Conservation (phyloP, 192 early-diverging fungal species). For the Coemansia sp. region DNA sequence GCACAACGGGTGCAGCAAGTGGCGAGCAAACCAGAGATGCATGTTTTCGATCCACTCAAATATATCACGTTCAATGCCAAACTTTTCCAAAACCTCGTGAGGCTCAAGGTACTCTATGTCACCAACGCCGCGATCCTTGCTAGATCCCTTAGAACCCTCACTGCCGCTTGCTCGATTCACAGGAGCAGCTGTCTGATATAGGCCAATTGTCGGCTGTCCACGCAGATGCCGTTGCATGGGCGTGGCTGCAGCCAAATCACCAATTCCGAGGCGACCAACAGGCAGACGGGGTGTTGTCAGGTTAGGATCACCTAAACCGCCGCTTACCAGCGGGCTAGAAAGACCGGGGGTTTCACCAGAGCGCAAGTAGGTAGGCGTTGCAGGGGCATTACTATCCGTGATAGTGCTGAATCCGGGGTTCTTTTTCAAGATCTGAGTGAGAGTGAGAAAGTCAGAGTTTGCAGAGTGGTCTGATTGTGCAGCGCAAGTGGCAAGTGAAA, state of each 20-base stretch:
- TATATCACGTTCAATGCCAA: conserved; percentile 40
- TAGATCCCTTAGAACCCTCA: conserved; percentile 28
- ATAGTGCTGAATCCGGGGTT: conserved; percentile 25
- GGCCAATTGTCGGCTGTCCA: conserved; percentile 36
- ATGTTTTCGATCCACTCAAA: conserved; percentile 51
- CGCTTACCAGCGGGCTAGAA: conserved; percentile 1
- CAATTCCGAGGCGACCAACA: conserved; percentile 17
- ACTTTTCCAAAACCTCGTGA: conserved; percentile 44
- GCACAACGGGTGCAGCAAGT: conserved; percentile 44
- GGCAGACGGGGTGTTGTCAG: conserved; percentile 39
- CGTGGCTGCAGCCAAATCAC: conserved; percentile 26
- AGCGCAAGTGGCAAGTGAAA: conserved; percentile 5
- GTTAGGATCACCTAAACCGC: conserved; percentile 7
- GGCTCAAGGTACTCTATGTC: conserved; percentile 51
- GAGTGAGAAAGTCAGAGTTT: conserved; percentile 23
- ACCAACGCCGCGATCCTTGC: conserved; percentile 28
- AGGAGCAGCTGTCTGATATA: conserved; percentile 53
- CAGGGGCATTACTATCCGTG: conserved; percentile 15
- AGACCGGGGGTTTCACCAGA: conserved; percentile 11
- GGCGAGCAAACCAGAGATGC: conserved; percentile 52
- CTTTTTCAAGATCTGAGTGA: conserved; percentile 38
- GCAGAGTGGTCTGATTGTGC: conserved; percentile 20
- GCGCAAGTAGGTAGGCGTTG: conserved; percentile 23
- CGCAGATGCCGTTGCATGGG: conserved; percentile 45
- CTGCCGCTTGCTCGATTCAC: conserved; percentile 20